Evolutionary conservation across 2,329 filamentous ascomycete species (phyloP), one percentile per base, ranked within the genome.

Genomic region (Amauroascus verrucosus): DNA sequence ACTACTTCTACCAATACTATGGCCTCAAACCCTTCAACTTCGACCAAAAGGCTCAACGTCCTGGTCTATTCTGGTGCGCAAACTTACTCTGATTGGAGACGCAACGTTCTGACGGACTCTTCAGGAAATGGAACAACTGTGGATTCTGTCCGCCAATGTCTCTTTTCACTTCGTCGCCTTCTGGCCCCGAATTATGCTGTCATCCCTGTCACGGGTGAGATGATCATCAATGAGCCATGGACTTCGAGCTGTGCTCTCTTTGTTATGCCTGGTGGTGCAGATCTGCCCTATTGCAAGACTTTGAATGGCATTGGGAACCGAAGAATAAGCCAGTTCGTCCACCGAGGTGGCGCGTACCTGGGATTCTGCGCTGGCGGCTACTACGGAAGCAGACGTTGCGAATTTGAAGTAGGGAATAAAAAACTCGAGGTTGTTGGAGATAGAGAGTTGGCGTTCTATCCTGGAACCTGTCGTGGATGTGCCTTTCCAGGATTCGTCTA

Each of bases 291-390:
- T 69, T 95, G 90, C 68, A 83, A 86, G 26, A 83, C 82, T 1
- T 78, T 98, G 58, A 93, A 97, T 67, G 93, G 93, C 33, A 77
- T 82, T 50, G 93, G 91, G 1, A 98, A 97, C 68, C 79, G 85
- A 33, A 79, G 81, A 59, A 96, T 98, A 67, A 75, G 78, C 53
- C 84, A 91, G 60, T 98, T 86, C 64, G 88, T 98, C 48, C 85
- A 88, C 55, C 78, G 81, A 28, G 93, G 93, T 26, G 93, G 93
- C 14, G 76, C 80, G 0, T 98, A 93, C 65, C 77, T 98, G 1
- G 93, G 93, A 0, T 84, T 98, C 62, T 98, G 93, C 66, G 93
- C 93, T 1, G 93, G 93, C 4, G 93, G 86, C 9, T 98, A 98
- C 71, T 98, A 95, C 63, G 93, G 85, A 20, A 83, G 78, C 59